Percentiles rank a stretch among this genome's conserved stretches.
These are phyloP conservation scores for Vaccinium macrocarpon DNA, from an alignment of 148 eudicot genomes.

Conservation along the genomic window DNA sequence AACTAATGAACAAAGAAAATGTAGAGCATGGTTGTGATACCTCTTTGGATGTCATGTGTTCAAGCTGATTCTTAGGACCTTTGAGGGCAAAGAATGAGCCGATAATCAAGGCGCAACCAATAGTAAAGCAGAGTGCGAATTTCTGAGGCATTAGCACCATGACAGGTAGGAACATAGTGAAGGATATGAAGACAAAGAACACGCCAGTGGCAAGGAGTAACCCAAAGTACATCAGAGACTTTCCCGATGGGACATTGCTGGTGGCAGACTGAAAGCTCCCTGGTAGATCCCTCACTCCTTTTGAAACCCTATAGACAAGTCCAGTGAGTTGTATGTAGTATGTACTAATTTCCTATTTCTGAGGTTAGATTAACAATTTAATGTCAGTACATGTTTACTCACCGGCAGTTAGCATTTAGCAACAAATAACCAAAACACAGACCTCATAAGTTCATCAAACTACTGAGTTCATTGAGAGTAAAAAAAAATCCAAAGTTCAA, in stretches of 20 bases:
- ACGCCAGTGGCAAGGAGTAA: conserved; percentile 49
- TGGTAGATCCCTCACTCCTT: conserved; percentile 52
- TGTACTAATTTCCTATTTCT: neutral
- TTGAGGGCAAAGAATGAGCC: conserved; percentile 61
- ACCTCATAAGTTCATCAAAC: neutral
- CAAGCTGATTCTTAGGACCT: conserved; percentile 54
- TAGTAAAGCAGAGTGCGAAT: conserved; percentile 59
- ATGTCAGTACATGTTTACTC: neutral
- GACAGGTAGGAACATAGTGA: conserved; percentile 64
- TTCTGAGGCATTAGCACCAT: conserved; percentile 67
- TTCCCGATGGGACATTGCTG: conserved; percentile 53
- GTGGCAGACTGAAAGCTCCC: conserved; percentile 55
- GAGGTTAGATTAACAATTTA: neutral
- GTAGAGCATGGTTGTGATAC: conserved; percentile 22
- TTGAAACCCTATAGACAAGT: conserved; percentile 36
- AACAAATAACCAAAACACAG: neutral
- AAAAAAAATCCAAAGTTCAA: neutral
- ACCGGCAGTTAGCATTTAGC: neutral
- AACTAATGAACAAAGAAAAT: conserved; percentile 4
- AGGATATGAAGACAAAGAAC: conserved; percentile 53
- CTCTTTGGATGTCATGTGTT: conserved; percentile 58
- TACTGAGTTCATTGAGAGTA: neutral
- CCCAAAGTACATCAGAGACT: conserved; percentile 51
- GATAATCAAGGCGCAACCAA: conserved; percentile 52
- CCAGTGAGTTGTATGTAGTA: neutral